Evolutionary conservation across 169 alveolate species (phyloP), one percentile per base, ranked within the genome.

Genomic region (Prorocentrum cordatum): DNA sequence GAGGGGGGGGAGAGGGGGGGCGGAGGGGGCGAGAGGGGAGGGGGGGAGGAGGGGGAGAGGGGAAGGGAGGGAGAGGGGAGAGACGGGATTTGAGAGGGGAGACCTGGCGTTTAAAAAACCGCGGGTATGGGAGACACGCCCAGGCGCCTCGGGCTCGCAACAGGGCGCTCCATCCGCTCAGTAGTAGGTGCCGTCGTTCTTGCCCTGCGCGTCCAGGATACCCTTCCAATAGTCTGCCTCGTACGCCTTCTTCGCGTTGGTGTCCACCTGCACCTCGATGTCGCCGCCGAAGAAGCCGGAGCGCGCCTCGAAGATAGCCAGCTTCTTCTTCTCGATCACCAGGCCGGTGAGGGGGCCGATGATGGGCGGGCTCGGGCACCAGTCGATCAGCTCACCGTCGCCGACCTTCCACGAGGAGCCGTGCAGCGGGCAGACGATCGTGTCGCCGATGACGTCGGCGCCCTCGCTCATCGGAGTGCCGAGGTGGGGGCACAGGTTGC

Each of bases 181-280:
- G 66, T 84, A 84, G 92, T 84, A 84, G 64, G 92, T 67, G 36
- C 84, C 92, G 62, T 84, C 92, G n/a, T 67, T 72, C 83, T 83
- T 83, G 91, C 91, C 91, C 91, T 83, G 91, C 26, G 91, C 91
- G 33, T 83, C 91, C 83, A 83, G 70, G 64, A 83, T 31, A 45
- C 91, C 91, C 91, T 83, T 83, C 91, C 91, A 83, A 72, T 83
- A 83, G 70, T 68, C 24, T 2, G 79, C 79, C 73, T 83, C 91
- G 38, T 62, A 82, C 77, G 79, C 82, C 91, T 82, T 82, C 89
- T 79, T 79, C 64, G 89, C 89, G 45, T 61, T 79, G 77, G 50
- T 27, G 66, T 79, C 89, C 77, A 79, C 89, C 89, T 79, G 77
- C 20, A 79, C 64, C 39, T 79, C 89, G 45, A 73, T 77, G 18